Base-by-base conservation (phyloP, 1,139 yeast species). In the Zygotorulaspora mrakii region DNA sequence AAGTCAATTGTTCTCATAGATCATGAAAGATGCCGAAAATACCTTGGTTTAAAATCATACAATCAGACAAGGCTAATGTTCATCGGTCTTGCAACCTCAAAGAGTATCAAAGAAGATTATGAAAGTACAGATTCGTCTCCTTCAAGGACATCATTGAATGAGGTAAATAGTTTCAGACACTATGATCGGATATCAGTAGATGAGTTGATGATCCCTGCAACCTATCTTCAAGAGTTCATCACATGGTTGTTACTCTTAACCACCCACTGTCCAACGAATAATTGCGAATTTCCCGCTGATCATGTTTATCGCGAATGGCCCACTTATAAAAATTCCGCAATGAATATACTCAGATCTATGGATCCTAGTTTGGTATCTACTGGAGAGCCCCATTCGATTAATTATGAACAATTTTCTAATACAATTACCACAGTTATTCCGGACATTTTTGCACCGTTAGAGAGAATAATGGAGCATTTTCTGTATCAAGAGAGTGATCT, bases 331-430 rank as follows among this genome's bases (percentile, higher is more conserved):
- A 20, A 32, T 2, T 46, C 56, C 30, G 66, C 69, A 0, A 31
- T 55, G 5, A 51, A 50, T n/a, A 48, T 80, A 10, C 41, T 79
- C n/a, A 60, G 74, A 38, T 68, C 75, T n/a, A 65, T 79, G 53
- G 66, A 71, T 37, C 45, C 67, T 5, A 49, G 53, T 5, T 53
- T 70, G 16, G 29, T 42, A 0, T 40, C 53, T 1, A 66, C 62
- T 37, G 37, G 64, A 2, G 38, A 48, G 1, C 38, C 50, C 0
- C 40, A 44, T 9, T 39, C 40, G 0, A 62, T 80, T 2, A 42
- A 60, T 1, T 70, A 53, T 45, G 45, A 52, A 0, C 67, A 70
- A 32, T 74, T 76, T 48, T 43, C 52, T 3, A 38, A 42, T 2
- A 65, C 65, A 1, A 47, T 74, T 2, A 43, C 47, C 1, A 40